Evolutionary conservation across 2,329 filamentous ascomycete genomes (phyloP).

Genomic region (Lojkania enalia): DNA sequence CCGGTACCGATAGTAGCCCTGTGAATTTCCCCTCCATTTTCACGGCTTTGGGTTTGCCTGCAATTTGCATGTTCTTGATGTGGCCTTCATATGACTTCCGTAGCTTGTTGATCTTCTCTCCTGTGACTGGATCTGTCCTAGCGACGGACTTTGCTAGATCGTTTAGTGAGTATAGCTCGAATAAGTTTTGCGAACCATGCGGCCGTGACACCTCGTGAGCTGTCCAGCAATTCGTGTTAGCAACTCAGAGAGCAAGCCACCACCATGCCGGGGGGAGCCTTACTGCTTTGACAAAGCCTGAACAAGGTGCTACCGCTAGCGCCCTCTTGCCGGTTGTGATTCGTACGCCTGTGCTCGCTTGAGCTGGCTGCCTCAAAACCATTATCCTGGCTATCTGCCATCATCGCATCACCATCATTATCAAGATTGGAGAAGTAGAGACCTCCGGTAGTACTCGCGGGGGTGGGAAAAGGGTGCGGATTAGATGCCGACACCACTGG

Average conservation of each 20-base stretch:
- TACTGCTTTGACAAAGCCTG: conserved; percentile 41
- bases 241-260: conserved; percentile 24
- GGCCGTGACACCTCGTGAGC: conserved; percentile 54
- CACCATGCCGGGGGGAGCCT: conserved; percentile 26
- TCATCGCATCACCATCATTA: conserved; percentile 49
- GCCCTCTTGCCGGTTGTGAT: conserved; percentile 51
- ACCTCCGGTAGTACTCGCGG: conserved; percentile 43
- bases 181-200: conserved; percentile 61
- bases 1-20: conserved; percentile 43
- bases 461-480: conserved; percentile 42
- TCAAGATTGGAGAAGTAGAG: conserved; percentile 39
- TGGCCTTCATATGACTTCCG: conserved; percentile 60
- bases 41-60: conserved; percentile 54
- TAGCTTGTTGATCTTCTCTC: conserved; percentile 66
- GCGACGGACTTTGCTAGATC: conserved; percentile 61
- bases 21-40: conserved; percentile 44
- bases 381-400: conserved; percentile 42
- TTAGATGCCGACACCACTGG: conserved; percentile 34
- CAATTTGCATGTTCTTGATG: conserved; percentile 53
- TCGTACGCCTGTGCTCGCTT: conserved; percentile 46
- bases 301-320: conserved; percentile 39
- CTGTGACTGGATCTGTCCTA: conserved; percentile 62
- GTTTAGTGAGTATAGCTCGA: conserved; percentile 61
- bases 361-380: conserved; percentile 30
- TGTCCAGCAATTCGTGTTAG: conserved; percentile 37